phyloP scores from a whole-genome alignment of 148 eudicot species.

The Tetragonia tetragonoides region DNA sequence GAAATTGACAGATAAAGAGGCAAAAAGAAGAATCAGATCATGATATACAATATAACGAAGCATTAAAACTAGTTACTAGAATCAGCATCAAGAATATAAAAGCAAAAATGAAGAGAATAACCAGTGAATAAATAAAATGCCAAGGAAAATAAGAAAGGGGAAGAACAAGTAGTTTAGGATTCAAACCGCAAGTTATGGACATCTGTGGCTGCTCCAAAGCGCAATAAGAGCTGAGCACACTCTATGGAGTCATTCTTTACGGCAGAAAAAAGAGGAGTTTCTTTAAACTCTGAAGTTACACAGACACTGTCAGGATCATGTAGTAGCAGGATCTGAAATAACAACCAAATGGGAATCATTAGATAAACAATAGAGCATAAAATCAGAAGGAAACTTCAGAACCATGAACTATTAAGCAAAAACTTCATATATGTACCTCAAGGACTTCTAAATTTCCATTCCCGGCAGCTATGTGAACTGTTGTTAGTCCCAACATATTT shows the following conservation, averaged over 20 bases:
- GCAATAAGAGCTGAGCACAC: slow-evolving; percentile 33
- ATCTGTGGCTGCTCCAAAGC: slow-evolving; percentile 37
- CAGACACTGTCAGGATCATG: slow-evolving; percentile 29
- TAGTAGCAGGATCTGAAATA: slow-evolving; percentile 28
- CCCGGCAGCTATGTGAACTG: slow-evolving; percentile 38
- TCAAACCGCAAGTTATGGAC: slow-evolving; percentile 37
- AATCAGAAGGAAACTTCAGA: neutral
- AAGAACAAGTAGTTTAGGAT: neutral
- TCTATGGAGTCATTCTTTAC: slow-evolving; percentile 36
- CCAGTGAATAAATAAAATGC: neutral
- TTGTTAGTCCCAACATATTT: slow-evolving; percentile 34
- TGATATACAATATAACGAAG: neutral
- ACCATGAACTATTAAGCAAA: neutral
- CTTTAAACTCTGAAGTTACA: slow-evolving; percentile 32
- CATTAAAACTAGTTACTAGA: neutral
- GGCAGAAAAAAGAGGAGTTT: slow-evolving; percentile 40
- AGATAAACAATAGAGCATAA: neutral
- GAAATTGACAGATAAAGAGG: neutral
- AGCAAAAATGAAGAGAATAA: neutral
- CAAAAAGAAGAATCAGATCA: neutral
- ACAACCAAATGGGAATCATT: neutral
- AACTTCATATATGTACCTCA: slow-evolving; percentile 24
- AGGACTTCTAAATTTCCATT: slow-evolving; percentile 36
- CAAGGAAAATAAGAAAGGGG: neutral
- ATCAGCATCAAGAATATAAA: neutral